A percentile compares a stretch with the other conserved stretches of the same genome.
Conservation (phyloP, 2,329 filamentous ascomycete species). For the Mycocentrospora acerina region DNA sequence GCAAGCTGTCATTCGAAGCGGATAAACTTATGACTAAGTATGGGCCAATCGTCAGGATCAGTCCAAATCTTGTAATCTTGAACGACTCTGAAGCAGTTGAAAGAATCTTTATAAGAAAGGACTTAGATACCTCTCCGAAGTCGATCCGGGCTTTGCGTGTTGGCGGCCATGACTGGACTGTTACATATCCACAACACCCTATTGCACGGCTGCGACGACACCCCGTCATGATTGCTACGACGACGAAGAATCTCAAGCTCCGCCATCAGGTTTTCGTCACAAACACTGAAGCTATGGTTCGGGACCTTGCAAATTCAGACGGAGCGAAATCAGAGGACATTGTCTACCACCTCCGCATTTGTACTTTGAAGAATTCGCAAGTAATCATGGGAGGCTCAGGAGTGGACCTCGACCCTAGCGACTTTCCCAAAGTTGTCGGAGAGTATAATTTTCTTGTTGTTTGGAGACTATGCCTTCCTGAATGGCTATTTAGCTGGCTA, state of each 20-base stretch:
- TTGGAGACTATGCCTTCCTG: constrained; percentile 20
- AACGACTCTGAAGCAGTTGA: constrained; percentile 20
- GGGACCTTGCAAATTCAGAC: constrained; percentile 10
- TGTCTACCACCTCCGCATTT: constrained; percentile 21
- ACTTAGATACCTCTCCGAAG: constrained; percentile 20
- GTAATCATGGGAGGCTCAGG: constrained; percentile 20
- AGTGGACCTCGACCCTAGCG: constrained; percentile 13
- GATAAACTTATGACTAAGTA: constrained; percentile 20
- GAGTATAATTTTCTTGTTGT: constrained; percentile 25
- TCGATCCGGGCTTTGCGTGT: constrained; percentile 20
- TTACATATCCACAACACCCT: constrained; percentile 22
- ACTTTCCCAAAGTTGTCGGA: constrained; percentile 19
- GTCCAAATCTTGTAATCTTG: constrained; percentile 18
- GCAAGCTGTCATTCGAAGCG: constrained; percentile 17
- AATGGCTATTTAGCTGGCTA: constrained; percentile 21
- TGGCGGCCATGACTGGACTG: constrained; percentile 22
- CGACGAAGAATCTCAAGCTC: constrained; percentile 19
- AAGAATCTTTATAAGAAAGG: constrained; percentile 17
- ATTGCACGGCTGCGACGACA: constrained; percentile 16
- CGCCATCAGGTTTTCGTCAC: constrained; percentile 14
- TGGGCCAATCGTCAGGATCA: constrained; percentile 20
- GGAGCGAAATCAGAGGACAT: constrained; percentile 19
- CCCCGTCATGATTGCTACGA: constrained; percentile 23
- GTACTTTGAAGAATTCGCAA: constrained; percentile 20
- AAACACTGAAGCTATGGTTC: constrained; percentile 19